Percentiles rank a stretch among this genome's conserved stretches.
phyloP scores from a whole-genome alignment of 1,139 yeast species.

The Geotrichum phurueaensis region DNA sequence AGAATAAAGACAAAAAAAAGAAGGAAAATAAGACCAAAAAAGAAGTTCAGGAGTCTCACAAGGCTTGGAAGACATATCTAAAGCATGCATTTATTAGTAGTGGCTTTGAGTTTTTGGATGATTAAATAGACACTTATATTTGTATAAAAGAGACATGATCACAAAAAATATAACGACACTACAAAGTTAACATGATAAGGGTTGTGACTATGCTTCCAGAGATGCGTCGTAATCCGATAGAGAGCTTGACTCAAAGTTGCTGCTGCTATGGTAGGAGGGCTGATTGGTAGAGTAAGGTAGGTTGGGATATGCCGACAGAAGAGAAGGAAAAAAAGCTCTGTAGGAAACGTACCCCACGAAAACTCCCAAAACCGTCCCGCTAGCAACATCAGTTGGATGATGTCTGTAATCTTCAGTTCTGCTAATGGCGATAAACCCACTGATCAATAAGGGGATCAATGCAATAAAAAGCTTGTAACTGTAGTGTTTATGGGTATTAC shows the following conservation, averaged over 20 bases:
- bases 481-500: constrained; percentile 26
- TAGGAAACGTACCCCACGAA: constrained; percentile 46
- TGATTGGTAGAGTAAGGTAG: constrained; percentile 3
- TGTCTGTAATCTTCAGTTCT: constrained; percentile 59
- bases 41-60: constrained; percentile 13
- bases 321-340: constrained; percentile 15
- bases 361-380: constrained; percentile 52
- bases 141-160: not conserved
- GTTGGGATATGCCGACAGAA: constrained; percentile 4
- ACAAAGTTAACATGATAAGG: not conserved
- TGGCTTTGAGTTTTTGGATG: not conserved
- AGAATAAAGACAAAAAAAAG: constrained; percentile 13
- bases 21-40: constrained; percentile 1
- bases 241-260: not conserved
- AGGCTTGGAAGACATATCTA: constrained; percentile 11
- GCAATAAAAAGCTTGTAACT: constrained; percentile 30
- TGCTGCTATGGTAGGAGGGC: not conserved
- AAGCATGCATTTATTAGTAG: constrained; percentile 3
- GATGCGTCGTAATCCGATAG: not conserved
- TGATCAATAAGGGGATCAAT: constrained; percentile 10
- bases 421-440: constrained; percentile 14
- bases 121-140: not conserved
- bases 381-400: constrained; percentile 59
- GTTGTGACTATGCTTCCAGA: not conserved
- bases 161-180: not conserved